Conservation (phyloP, 495 filamentous ascomycete genomes). For the Aspergillus ostianus region DNA sequence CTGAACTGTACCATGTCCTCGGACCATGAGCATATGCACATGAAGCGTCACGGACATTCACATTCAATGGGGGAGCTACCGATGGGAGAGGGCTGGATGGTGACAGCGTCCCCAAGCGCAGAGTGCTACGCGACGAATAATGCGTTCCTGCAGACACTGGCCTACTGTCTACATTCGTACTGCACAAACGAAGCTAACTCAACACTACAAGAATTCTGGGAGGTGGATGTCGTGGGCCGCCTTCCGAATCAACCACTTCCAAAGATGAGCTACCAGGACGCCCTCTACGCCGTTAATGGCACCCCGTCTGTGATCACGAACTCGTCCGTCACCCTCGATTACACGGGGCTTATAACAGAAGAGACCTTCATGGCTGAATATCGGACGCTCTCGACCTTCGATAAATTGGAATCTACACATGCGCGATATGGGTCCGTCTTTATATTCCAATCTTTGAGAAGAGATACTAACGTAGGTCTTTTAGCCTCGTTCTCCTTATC, state of each 20-base stretch:
- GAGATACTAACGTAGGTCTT: too few species aligned
- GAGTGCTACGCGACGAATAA: constrained; percentile 6
- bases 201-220: not conserved
- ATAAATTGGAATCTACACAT: not conserved
- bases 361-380: not conserved
- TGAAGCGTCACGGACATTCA: too few species aligned
- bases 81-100: too few species aligned
- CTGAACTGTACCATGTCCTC: constrained; percentile 2
- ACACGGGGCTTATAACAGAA: not conserved
- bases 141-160: constrained; percentile 4
- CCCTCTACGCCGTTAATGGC: not conserved
- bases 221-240: not conserved
- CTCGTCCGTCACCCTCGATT: not conserved
- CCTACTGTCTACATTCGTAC: not conserved
- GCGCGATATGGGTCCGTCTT: too few species aligned
- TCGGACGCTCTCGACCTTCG: not conserved
- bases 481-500: not conserved
- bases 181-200: not conserved
- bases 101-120: not conserved
- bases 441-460: too few species aligned
- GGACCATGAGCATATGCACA: too few species aligned
- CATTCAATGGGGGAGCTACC: too few species aligned
- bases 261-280: not conserved
- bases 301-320: not conserved
- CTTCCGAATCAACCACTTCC: not conserved